These are phyloP conservation scores for Neoboletus subvelutipes DNA, from an alignment of 768 basidiomycete genomes.

Conservation along the genomic window DNA sequence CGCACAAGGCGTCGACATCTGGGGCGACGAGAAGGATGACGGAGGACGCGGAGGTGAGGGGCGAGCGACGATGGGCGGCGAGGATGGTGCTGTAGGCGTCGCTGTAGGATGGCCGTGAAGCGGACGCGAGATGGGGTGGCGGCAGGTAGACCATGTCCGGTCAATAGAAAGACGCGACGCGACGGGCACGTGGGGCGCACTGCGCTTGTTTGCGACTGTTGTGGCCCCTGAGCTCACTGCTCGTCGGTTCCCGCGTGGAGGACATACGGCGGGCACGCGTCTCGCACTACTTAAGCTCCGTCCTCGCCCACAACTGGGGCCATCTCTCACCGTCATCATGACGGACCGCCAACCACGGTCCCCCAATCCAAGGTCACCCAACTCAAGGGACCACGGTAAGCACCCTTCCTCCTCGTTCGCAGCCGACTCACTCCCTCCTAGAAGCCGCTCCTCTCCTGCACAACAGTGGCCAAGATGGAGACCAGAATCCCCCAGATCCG, in stretches of 20 bases:
- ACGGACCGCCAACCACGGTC: slow-evolving; percentile 52
- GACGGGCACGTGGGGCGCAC: slow-evolving; percentile 11
- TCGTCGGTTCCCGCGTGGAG: slow-evolving; percentile 24
- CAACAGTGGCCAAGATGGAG: slow-evolving; percentile 44
- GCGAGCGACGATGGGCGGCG: slow-evolving; percentile 68
- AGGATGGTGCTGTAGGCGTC: slow-evolving; percentile 74
- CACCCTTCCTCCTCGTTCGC: not conserved
- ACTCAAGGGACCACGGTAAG: slow-evolving; percentile 59
- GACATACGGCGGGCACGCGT: slow-evolving; percentile 30
- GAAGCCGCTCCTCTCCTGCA: slow-evolving; percentile 67
- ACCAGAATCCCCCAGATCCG: slow-evolving; percentile 32
- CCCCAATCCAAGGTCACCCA: slow-evolving; percentile 53
- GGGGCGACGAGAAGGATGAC: slow-evolving; percentile 85
- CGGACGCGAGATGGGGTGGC: slow-evolving; percentile 65
- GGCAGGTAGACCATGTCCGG: slow-evolving; percentile 61
- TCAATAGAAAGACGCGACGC: not conserved
- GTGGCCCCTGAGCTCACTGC: slow-evolving; percentile 16
- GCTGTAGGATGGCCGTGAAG: slow-evolving; percentile 61
- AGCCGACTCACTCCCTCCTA: slow-evolving; percentile 28
- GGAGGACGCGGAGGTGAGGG: slow-evolving; percentile 76
- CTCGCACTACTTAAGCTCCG: slow-evolving; percentile 29
- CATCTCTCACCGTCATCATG: slow-evolving; percentile 42
- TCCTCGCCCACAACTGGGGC: slow-evolving; percentile 2
- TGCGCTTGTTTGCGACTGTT: slow-evolving; percentile 19
- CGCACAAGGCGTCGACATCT: slow-evolving; percentile 91